A percentile compares a stretch with the other conserved stretches of the same genome.
Conservation (phyloP, 345 rosid species). For the Capsella bursapastoris region DNA sequence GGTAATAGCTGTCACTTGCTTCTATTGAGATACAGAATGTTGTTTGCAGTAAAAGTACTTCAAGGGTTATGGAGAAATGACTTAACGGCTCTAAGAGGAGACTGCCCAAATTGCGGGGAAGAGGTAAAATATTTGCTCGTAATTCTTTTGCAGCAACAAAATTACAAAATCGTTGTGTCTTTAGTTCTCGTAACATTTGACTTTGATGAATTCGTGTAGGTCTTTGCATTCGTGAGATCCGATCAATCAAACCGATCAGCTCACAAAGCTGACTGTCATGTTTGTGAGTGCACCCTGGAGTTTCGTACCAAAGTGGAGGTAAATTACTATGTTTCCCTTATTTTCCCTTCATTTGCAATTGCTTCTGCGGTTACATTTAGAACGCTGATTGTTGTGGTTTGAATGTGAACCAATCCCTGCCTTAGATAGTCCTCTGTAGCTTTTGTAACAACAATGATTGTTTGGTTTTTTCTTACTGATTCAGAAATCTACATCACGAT, state of each 20-base stretch:
- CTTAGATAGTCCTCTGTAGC: not conserved
- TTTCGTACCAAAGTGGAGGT: constrained; percentile 92
- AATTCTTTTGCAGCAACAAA: not conserved
- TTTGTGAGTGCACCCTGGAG: constrained; percentile 79
- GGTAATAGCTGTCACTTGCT: not conserved
- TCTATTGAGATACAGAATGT: constrained; percentile 4
- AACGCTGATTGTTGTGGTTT: not conserved
- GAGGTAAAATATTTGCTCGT: constrained; percentile 62
- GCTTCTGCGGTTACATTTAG: not conserved
- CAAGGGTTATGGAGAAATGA: constrained; percentile 89
- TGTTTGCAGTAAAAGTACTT: constrained; percentile 76
- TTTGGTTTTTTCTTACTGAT: constrained; percentile 25
- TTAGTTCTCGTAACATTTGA: constrained; percentile 6
- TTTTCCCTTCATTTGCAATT: not conserved
- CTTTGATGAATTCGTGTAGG: constrained; percentile 53
- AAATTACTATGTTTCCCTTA: not conserved
- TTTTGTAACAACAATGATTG: constrained; percentile 6
- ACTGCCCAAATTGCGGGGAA: constrained; percentile 96
- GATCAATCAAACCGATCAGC: constrained; percentile 62
- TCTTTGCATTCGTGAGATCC: constrained; percentile 83
- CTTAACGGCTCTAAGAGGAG: constrained; percentile 84
- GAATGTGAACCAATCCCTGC: constrained; percentile 13
- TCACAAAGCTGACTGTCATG: constrained; percentile 92
- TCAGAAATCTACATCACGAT: constrained; percentile 65
- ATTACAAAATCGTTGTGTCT: not conserved